A percentile compares a stretch with the other conserved stretches of the same genome.
phyloP scores from a whole-genome alignment of 2,329 filamentous ascomycete species.

The Sporothrix mexicana region DNA sequence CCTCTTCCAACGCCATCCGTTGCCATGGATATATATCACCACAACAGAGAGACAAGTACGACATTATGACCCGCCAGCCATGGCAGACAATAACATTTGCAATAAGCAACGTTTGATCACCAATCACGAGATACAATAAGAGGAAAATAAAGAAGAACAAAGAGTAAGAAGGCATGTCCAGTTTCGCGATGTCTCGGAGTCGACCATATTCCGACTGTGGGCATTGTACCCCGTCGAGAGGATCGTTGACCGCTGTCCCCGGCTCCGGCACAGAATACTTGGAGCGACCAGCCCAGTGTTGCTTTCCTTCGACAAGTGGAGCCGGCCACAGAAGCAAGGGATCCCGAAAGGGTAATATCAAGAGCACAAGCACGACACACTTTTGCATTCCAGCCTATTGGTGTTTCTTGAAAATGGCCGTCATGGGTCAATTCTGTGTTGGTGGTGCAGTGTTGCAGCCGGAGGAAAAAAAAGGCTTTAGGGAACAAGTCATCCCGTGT shows the following conservation, averaged over 20 bases:
- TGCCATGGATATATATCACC: constrained; percentile 1
- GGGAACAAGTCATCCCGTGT: not conserved
- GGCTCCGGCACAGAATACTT: constrained; percentile 1
- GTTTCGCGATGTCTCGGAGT: too few species aligned
- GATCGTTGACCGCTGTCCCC: not conserved
- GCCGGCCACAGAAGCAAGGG: not conserved
- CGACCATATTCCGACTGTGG: too few species aligned
- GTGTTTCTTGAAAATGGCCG: constrained; percentile 1
- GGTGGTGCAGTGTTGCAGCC: constrained; percentile 15
- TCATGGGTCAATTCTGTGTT: not conserved
- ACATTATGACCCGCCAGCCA: not conserved
- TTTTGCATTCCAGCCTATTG: not conserved
- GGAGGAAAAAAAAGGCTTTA: not conserved
- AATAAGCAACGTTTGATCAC: not conserved
- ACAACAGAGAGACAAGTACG: too few species aligned
- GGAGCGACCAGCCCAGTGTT: not conserved
- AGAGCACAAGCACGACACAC: not conserved
- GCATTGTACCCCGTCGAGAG: not conserved
- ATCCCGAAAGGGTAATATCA: not conserved
- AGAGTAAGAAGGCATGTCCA: too few species aligned
- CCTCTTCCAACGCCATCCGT: not conserved
- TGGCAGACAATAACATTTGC: not conserved
- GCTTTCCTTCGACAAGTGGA: not conserved
- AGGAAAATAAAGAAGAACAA: too few species aligned
- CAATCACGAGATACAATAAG: not conserved